phyloP scores from a whole-genome alignment of 306 rosid species.

The Benincasa hispida region DNA sequence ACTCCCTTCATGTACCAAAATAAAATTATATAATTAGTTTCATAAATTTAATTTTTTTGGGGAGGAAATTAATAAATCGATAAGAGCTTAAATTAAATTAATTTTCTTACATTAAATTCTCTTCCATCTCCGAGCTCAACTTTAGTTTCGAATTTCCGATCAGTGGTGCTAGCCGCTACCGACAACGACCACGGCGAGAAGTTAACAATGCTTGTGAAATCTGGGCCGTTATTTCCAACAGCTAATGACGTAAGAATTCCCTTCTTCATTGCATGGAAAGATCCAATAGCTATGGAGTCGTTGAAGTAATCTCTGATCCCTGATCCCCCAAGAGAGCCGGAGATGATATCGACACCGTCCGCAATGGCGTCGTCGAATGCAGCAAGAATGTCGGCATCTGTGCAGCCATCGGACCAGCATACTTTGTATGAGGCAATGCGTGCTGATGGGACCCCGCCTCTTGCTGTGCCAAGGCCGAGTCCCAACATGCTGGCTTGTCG shows the following conservation, averaged over 20 bases:
- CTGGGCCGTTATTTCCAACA: slow-evolving; percentile 20
- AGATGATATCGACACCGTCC: slow-evolving; percentile 21
- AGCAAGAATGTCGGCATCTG: slow-evolving; percentile 2
- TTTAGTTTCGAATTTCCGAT: neutral
- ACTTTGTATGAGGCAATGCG: slow-evolving; percentile 14
- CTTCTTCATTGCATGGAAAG: slow-evolving; percentile 24
- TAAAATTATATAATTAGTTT: too few species aligned
- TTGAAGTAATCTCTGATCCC: rapidly evolving
- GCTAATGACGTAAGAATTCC: slow-evolving; percentile 14
- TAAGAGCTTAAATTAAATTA: too few species aligned
- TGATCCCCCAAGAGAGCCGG: neutral
- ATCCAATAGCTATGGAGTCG: slow-evolving; percentile 13
- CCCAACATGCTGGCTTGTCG: slow-evolving; percentile 4
- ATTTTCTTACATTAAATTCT: neutral
- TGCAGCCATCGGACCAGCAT: neutral
- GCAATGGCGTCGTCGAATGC: slow-evolving; percentile 30
- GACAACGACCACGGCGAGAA: slow-evolving; percentile 8
- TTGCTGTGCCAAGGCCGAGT: slow-evolving; percentile 9
- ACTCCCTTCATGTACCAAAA: neutral
- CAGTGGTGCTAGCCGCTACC: slow-evolving; percentile 2
- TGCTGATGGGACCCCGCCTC: slow-evolving; percentile 14
- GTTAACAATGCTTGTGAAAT: neutral
- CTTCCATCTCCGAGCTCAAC: neutral
- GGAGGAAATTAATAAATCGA: neutral
- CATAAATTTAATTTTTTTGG: too few species aligned